phyloP scores from a whole-genome alignment of 1,284 basidiomycete genomes.

The Puccinia coronata region DNA sequence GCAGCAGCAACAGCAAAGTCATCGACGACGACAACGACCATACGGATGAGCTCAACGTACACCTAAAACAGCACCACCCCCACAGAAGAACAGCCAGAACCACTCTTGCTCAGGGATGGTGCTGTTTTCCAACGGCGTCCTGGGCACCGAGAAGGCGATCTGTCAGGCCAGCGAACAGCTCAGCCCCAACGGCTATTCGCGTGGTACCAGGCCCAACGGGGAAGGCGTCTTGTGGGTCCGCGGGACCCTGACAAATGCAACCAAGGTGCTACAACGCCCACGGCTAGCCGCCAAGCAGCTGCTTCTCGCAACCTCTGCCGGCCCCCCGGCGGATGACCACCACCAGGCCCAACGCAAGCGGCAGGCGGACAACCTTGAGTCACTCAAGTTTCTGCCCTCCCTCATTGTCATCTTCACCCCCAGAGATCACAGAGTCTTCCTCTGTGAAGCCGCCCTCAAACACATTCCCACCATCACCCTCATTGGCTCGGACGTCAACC shows the following conservation, averaged over 20 bases:
- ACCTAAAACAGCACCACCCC: too few species aligned
- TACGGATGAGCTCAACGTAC: too few species aligned
- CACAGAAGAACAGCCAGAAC: too few species aligned
- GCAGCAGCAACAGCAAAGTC: too few species aligned
- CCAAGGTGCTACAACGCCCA: slow-evolving; percentile 62
- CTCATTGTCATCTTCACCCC: slow-evolving; percentile 55
- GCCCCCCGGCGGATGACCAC: background rate
- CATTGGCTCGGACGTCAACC: slow-evolving; percentile 93
- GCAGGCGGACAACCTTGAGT: slow-evolving; percentile 9
- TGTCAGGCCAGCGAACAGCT: slow-evolving; percentile 78
- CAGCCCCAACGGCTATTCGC: slow-evolving; percentile 73
- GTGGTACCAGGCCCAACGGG: slow-evolving; percentile 67
- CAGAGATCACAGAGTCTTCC: slow-evolving; percentile 56
- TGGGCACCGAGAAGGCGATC: slow-evolving; percentile 62
- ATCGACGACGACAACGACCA: too few species aligned
- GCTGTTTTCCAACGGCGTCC: slow-evolving; percentile 65
- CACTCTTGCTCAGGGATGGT: too few species aligned
- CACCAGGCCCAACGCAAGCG: background rate
- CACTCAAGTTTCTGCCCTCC: slow-evolving; percentile 36
- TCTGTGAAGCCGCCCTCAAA: slow-evolving; percentile 60
- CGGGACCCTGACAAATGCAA: slow-evolving; percentile 87
- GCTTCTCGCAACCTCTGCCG: background rate
- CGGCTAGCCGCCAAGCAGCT: slow-evolving; percentile 52
- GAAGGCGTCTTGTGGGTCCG: slow-evolving; percentile 70
- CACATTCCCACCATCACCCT: slow-evolving; percentile 65